A percentile compares a stretch with the other conserved stretches of the same genome.
Evolutionary conservation across 2,329 filamentous ascomycete genomes (phyloP).

Genomic region (Paraconiothyrium sp.): DNA sequence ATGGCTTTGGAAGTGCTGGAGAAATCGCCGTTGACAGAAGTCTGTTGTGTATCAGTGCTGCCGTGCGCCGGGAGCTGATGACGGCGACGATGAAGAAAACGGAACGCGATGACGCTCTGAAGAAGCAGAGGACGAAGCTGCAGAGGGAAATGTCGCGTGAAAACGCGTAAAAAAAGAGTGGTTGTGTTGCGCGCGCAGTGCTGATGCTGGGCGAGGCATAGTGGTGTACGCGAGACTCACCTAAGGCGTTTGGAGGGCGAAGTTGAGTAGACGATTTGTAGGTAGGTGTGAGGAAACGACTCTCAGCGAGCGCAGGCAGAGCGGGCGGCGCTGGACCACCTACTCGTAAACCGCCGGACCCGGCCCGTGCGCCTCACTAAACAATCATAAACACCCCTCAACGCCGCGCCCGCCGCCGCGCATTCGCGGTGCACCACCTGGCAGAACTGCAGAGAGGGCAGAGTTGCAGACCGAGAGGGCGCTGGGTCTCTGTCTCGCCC

Average conservation of each 20-base stretch:
- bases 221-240: constrained; percentile 45
- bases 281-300: constrained; percentile 25
- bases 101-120: constrained; percentile 40
- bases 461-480: no score
- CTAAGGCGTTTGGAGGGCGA: constrained; percentile 37
- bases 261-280: constrained; percentile 29
- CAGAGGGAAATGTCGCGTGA: constrained; percentile 35
- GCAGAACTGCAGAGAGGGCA: no score
- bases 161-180: constrained; percentile 45
- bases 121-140: constrained; percentile 42
- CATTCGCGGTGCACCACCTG: no score
- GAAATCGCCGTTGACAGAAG: constrained; percentile 34
- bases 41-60: constrained; percentile 44
- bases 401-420: constrained; percentile 12
- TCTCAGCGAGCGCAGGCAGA: constrained; percentile 20
- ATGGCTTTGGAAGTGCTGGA: constrained; percentile 26
- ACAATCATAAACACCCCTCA: constrained; percentile 12
- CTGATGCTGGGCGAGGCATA: constrained; percentile 28
- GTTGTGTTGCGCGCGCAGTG: constrained; percentile 36
- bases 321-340: background rate
- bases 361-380: no score
- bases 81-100: constrained; percentile 39
- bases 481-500: no score
- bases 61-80: constrained; percentile 30
- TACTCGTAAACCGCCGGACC: no score